Base-by-base conservation (phyloP, 108 stramenopile genomes). In the Fistulifera solaris region DNA sequence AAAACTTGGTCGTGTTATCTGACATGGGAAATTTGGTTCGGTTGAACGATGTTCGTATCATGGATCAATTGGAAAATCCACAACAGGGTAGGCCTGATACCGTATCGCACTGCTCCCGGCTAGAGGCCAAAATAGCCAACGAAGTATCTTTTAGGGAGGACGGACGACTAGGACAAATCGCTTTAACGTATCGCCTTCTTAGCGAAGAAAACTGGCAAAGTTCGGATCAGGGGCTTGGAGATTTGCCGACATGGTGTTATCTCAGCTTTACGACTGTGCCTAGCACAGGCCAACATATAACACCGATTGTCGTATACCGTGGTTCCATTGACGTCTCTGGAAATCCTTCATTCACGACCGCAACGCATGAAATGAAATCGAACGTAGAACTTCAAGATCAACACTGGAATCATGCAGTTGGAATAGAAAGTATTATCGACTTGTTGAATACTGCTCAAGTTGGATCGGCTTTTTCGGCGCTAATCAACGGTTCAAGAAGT, bases 291-390 rank as follows among this genome's bases (percentile, higher is more conserved):
- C 17, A 19, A 2, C 64, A 65, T 31, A 46, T 27, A n/a, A 56
- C 70, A 10, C 67, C 70, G 39, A 57, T 77, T 5, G 45, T 68
- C 8, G 54, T 77, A 16, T 77, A 67, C 40, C 55, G 63, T 22
- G 71, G 67, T 4, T 27, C 49, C 24, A 40, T 72, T 7, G 76
- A 77, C 38, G 54, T 77, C 25, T 39, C 71, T 17, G 52, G 17
- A 8, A 35, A 16, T 17, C 7, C 22, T 5, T 26, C 18, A 2
- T 5, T 14, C 13, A 15, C 22, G 24, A 21, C 11, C 6, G 25
- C 5, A 4, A 22, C 23, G 2, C 3, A 17, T 19, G 47, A 25
- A 12, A 27, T 8, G 6, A 8, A 35, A 35, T 35, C 8, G 8
- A 35, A 35, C 6, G 31, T 6, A 35, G 31, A 35, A 8, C 6